Percentiles rank a stretch among this genome's conserved stretches.
These are phyloP conservation scores for Phytophthora sansomeana DNA, from an alignment of 352 stramenopile genomes.

Conservation along the genomic window DNA sequence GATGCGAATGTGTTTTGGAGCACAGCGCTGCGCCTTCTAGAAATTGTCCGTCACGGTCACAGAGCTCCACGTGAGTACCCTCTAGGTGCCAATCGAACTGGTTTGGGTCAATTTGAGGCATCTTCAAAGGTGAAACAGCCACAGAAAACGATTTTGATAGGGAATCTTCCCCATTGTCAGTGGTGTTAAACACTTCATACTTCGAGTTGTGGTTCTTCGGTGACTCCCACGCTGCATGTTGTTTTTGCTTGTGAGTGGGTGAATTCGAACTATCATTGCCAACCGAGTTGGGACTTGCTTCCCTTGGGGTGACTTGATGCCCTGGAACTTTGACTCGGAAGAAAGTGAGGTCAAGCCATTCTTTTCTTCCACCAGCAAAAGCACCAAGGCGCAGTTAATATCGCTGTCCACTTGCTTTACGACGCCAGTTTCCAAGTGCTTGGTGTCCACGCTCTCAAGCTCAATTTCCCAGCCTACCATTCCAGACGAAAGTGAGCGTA, in stretches of 20 bases:
- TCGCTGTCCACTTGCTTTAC: constrained; percentile 61
- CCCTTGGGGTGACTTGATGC: constrained; percentile 1
- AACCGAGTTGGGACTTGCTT: background rate
- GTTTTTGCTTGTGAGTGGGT: background rate
- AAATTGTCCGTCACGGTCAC: constrained; percentile 41
- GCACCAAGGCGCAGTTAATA: constrained; percentile 64
- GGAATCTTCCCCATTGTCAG: background rate
- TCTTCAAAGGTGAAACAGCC: constrained; percentile 7
- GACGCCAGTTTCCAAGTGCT: constrained; percentile 31
- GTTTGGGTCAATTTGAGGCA: constrained; percentile 13
- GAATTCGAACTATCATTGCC: constrained; percentile 2
- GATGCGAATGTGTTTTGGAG: constrained; percentile 38
- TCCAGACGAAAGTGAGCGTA: constrained; percentile 31
- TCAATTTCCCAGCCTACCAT: constrained; percentile 65
- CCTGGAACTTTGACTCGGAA: constrained; percentile 50
- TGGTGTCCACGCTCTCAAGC: constrained; percentile 32
- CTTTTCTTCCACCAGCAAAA: constrained; percentile 56
- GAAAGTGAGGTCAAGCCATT: constrained; percentile 63
- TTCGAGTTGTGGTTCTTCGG: background rate
- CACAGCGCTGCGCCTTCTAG: constrained; percentile 62
- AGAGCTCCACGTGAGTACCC: constrained; percentile 59
- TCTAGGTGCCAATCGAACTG: constrained; percentile 67
- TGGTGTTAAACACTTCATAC: background rate
- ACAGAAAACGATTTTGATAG: background rate
- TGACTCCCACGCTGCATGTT: background rate